These are phyloP conservation scores for Daldinia eschscholtzii DNA, from an alignment of 2,329 filamentous ascomycete genomes.

Conservation along the genomic window DNA sequence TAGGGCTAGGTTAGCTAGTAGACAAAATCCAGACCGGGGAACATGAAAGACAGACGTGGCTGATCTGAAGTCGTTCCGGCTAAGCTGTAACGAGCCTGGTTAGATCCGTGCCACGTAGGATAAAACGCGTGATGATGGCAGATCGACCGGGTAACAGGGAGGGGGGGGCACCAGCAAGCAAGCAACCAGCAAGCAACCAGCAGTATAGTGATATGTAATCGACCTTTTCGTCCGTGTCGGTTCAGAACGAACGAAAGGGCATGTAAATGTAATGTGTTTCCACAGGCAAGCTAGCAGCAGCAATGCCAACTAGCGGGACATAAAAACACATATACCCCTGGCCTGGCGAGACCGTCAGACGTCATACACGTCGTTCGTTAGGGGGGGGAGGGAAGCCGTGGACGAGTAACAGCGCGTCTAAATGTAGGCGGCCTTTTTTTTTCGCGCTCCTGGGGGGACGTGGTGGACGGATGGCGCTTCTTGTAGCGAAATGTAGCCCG, in stretches of 20 bases:
- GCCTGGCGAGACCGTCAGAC: background rate
- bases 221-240: no score
- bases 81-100: slow-evolving; percentile 6
- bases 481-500: slow-evolving; percentile 4
- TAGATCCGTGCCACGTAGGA: slow-evolving; percentile 25
- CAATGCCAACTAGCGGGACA: slow-evolving; percentile 3
- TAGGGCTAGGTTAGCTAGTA: background rate
- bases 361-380: slow-evolving; percentile 12
- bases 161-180: background rate
- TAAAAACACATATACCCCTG: slow-evolving; percentile 3
- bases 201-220: background rate
- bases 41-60: slow-evolving; percentile 5
- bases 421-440: background rate
- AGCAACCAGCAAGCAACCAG: background rate
- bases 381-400: background rate
- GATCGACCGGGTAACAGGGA: slow-evolving; percentile 1
- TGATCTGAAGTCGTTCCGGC: background rate
- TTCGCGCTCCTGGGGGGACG: slow-evolving; percentile 9
- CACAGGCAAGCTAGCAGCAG: no score
- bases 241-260: no score
- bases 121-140: slow-evolving; percentile 11
- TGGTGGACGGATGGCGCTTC: slow-evolving; percentile 10
- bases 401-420: slow-evolving; percentile 1
- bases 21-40: background rate
- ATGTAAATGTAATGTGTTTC: no score